Conservation (phyloP, 2,329 filamentous ascomycete genomes). For the Xylariaceae sp. region DNA sequence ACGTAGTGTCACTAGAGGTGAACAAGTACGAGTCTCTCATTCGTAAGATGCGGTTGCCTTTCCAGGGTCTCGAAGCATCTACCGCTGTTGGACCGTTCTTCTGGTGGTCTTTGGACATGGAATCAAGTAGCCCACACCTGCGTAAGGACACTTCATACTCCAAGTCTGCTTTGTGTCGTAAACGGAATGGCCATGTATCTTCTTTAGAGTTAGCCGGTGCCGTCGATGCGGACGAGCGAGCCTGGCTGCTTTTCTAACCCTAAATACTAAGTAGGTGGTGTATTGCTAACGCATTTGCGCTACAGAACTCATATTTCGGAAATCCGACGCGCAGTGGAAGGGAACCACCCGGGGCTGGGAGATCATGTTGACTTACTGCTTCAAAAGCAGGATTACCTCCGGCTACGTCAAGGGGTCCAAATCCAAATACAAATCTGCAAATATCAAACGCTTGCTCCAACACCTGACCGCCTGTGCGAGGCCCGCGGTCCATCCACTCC, state of each 20-base stretch:
- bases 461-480: conserved; percentile 38
- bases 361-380: conserved; percentile 43
- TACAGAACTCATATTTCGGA: conserved; percentile 45
- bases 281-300: not conserved
- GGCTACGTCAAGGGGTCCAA: conserved; percentile 44
- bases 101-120: conserved; percentile 41
- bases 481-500: conserved; percentile 42
- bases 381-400: conserved; percentile 39
- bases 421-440: too few relatives aligned
- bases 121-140: conserved; percentile 36
- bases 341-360: conserved; percentile 44
- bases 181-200: not conserved
- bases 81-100: conserved; percentile 46
- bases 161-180: not conserved
- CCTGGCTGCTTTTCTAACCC: too few relatives aligned
- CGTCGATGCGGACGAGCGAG: too few relatives aligned
- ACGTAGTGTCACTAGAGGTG: conserved; percentile 36
- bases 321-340: conserved; percentile 43
- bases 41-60: conserved; percentile 38
- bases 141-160: conserved; percentile 30
- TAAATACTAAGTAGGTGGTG: not conserved
- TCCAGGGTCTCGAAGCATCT: conserved; percentile 39
- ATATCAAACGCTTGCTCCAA: conserved; percentile 35
- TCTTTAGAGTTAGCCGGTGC: too few relatives aligned
- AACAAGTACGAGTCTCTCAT: conserved; percentile 39